Evolutionary conservation across 495 filamentous ascomycete species (phyloP), one percentile per base, ranked within the genome.

Genomic region (Oleoguttula mirabilis): DNA sequence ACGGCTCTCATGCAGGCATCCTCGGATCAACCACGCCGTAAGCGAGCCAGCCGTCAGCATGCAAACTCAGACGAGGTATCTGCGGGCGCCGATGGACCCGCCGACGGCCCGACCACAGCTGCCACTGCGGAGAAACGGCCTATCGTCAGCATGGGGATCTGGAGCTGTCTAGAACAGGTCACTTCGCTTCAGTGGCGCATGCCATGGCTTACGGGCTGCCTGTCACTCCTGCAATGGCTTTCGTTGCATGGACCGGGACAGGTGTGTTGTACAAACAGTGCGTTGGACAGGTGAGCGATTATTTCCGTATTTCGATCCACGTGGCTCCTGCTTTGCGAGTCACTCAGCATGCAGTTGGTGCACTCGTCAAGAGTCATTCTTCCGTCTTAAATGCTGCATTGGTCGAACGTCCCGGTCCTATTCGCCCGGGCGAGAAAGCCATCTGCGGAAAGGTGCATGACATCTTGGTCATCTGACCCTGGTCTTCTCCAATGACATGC

Each of bases 201-300:
- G 83, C 87, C 87, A 25, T 94, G 87, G 87, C 66, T 92, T 32
- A 67, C 63, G 54, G 84, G 82, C 52, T 58, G 73, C 40, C 53
- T 87, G 25, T 76, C 80, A 38, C 70, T 94, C 55, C 54, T 77
- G 41, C 84, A 87, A 62, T 77, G 80, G 67, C 68, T 72, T 46
- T 67, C 75, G 54, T 58, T 88, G 52, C 66, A 65, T 51, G 82
- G 84, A 28, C 81, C 83, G 48, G 80, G 84, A 52, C 68, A 64
- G 61, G 58, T 93, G 27, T 84, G 82, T 60, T 69, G 69, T 57
- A 74, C 80, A 7, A 72, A 87, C 60, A 79, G 84, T 42, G 69
- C 76, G 51, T 66, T 94, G 61, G 85, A 95, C 72, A 88, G 84
- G 87, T 95, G 76, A 79, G 87, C 31, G 11, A 45, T 19, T 6